Evolutionary conservation across 176 grass and related monocot species (phyloP).

Genomic region (Neostapfia colusana): DNA sequence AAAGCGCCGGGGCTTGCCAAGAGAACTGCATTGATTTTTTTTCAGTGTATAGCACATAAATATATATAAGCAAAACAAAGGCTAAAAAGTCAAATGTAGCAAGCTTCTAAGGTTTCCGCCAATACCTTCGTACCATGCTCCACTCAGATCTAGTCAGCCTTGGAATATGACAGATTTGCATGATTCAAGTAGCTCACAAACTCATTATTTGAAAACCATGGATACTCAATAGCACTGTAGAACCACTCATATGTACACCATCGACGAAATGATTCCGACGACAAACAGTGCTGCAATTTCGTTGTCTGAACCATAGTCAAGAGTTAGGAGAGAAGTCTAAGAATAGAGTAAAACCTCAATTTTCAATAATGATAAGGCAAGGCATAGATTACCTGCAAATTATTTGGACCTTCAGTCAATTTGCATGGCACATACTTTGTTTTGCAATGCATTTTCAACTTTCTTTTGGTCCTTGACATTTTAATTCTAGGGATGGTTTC

Average conservation of each 20-base stretch:
- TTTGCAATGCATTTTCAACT: conserved; percentile 31
- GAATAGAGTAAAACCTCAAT: conserved; percentile 5
- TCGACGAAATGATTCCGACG: conserved; percentile 43
- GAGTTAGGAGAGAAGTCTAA: conserved; percentile 22
- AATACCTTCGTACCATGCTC: conserved; percentile 59
- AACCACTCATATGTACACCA: conserved; percentile 74
- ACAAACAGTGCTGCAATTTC: conserved; percentile 37
- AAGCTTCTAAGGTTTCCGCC: neutral
- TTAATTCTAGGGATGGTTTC: conserved; percentile 35
- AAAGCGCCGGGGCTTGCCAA: conserved; percentile 59
- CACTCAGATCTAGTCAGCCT: conserved; percentile 57
- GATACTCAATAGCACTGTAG: conserved; percentile 62
- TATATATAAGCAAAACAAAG: neutral
- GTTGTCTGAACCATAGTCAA: conserved; percentile 30
- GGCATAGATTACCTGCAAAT: conserved; percentile 36
- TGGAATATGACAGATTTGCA: conserved; percentile 43
- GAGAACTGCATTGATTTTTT: conserved; percentile 38
- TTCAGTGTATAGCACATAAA: no score
- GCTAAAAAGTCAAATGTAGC: neutral
- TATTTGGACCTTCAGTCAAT: conserved; percentile 11
- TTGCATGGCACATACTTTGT: conserved; percentile 29
- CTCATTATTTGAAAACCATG: conserved; percentile 58
- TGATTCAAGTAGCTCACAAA: conserved; percentile 51
- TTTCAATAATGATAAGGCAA: neutral
- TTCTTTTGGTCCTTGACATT: conserved; percentile 42